phyloP scores from a whole-genome alignment of 2,329 filamentous ascomycete genomes.

The Trichophyton rubrum region DNA sequence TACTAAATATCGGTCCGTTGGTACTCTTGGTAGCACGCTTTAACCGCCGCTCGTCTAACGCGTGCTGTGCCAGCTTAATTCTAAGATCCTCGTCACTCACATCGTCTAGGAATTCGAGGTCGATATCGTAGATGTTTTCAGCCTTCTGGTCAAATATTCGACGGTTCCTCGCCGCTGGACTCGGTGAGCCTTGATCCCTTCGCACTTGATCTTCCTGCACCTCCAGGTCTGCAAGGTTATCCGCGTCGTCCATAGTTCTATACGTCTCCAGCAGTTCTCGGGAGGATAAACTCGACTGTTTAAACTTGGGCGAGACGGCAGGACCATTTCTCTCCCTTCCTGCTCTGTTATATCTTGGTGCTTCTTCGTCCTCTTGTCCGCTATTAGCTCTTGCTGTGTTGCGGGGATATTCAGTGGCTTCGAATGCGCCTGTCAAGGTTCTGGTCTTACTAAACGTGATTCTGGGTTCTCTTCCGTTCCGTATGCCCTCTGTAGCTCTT shows the following conservation, averaged over 20 bases:
- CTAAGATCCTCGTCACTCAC: conserved; percentile 24
- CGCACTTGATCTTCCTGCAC: conserved; percentile 7
- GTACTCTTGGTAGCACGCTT: conserved; percentile 27
- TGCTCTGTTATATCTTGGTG: conserved; percentile 15
- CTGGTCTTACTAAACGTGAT: conserved; percentile 26
- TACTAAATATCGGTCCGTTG: conserved; percentile 29
- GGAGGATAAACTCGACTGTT: conserved; percentile 25
- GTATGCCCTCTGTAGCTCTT: conserved; percentile 5
- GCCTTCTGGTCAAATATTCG: background rate
- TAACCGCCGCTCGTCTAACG: conserved; percentile 29
- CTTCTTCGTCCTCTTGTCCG: conserved; percentile 15
- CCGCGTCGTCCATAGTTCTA: conserved; percentile 28
- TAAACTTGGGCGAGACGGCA: conserved; percentile 22
- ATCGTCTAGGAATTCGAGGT: conserved; percentile 25
- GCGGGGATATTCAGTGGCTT: conserved; percentile 21
- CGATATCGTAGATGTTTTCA: conserved; percentile 16
- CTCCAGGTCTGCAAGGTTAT: conserved; percentile 25
- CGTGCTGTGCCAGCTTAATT: conserved; percentile 24
- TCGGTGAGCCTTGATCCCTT: conserved; percentile 17
- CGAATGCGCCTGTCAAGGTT: conserved; percentile 30
- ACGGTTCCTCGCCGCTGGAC: conserved; percentile 15
- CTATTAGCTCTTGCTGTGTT: conserved; percentile 17
- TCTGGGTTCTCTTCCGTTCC: conserved; percentile 13
- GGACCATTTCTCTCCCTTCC: conserved; percentile 15
- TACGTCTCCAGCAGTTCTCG: conserved; percentile 30